Base-by-base conservation (phyloP, 352 stramenopile species). In the Phytopythium vexans region DNA sequence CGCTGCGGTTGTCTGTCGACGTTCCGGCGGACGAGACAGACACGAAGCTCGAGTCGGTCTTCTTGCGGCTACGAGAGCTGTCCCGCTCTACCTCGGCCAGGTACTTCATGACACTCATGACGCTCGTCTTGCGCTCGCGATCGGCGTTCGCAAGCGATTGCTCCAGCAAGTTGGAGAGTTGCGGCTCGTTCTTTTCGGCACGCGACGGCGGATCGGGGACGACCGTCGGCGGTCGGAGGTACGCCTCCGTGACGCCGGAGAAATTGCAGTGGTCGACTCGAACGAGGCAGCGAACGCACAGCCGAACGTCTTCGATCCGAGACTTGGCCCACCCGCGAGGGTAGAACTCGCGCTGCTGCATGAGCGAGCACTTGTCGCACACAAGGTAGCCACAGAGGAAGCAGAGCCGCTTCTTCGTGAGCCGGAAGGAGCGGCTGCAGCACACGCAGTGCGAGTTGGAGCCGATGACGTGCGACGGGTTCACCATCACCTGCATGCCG, bases 351-450 rank as follows among this genome's bases (percentile, higher is more conserved):
- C 72, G 60, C 39, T 80, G 58, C 60, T 81, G 70, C 31, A 54
- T 60, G 10, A 66, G 53, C 0, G 70, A 74, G 44, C 72, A 85
- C 43, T 70, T 74, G 16, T 80, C 63, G 40, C 74, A 85, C 3
- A 82, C 71, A 37, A 80, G 61, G 47, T 74, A 82, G n/a, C 68
- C 71, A 31, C 74, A 85, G 15, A 77, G 35, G 58, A 64, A 68
- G 45, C 74, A 85, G 21, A 79, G 49, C 0, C 60, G 52, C 60
- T 65, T 77, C 21, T 49, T 67, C 3, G 61, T 67, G 10, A 70
- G 56, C 4, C 57, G 58, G 37, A 82, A 77, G 3, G 68, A 74
- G 8, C 66, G 57, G 42, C 56, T 64, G 38, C 74, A 85, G 35
- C 71, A 80, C 36, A 72, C 62, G 49, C 74, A 85, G 52, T 62